Conservation (phyloP, 768 basidiomycete genomes). For the Calocera cornea region DNA sequence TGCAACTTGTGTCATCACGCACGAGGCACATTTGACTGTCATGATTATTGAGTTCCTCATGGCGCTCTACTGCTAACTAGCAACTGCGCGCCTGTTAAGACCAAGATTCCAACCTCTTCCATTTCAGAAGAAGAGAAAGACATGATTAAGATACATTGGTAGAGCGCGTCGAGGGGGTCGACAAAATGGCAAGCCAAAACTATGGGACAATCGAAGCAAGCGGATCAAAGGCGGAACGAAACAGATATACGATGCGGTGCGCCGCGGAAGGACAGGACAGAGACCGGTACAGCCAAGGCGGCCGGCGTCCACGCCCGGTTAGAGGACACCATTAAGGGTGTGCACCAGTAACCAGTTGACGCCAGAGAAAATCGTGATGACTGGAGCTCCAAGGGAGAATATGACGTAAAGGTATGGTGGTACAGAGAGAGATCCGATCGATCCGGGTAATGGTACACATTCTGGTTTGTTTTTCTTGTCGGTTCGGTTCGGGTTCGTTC, state of each 20-base stretch:
- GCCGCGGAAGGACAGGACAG: background rate
- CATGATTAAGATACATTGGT: conserved; percentile 3
- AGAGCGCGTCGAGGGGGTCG: conserved; percentile 1
- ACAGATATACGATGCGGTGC: background rate
- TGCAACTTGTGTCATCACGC: background rate
- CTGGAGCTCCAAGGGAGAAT: conserved; percentile 5
- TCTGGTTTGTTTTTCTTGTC: conserved; percentile 2
- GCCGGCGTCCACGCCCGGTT: background rate
- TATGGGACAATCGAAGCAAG: background rate
- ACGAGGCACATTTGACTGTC: background rate
- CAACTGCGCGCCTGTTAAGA: conserved; percentile 2
- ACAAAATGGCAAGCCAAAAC: conserved; percentile 4
- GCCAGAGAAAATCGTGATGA: background rate
- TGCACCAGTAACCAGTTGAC: background rate
- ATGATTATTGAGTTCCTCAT: background rate
- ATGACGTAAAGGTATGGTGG: conserved; percentile 3
- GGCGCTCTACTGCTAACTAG: background rate
- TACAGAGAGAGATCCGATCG: background rate
- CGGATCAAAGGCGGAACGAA: background rate
- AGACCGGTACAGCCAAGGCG: background rate
- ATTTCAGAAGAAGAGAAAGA: background rate
- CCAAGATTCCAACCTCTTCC: conserved; percentile 6
- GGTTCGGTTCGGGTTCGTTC: background rate
- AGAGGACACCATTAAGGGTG: background rate
- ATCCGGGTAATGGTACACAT: conserved; percentile 1